phyloP scores from a whole-genome alignment of 2,329 filamentous ascomycete species.

The Paraphoma chrysanthemicola region DNA sequence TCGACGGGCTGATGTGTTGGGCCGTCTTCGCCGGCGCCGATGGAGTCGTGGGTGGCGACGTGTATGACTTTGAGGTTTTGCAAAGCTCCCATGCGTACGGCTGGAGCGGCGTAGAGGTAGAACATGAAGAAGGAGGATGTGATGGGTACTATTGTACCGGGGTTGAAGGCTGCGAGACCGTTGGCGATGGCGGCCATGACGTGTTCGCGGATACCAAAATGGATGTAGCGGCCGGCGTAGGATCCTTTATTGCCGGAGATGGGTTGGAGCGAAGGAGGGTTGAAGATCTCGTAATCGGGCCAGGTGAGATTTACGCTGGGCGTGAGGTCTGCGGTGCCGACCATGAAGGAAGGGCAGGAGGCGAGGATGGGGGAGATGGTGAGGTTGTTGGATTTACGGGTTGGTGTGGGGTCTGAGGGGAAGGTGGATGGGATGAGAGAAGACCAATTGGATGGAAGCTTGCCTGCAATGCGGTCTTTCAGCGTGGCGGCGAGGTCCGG shows the following conservation, averaged over 20 bases:
- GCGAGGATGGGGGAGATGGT: constrained; percentile 65
- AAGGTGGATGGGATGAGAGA: constrained; percentile 59
- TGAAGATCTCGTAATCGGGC: constrained; percentile 58
- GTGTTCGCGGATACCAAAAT: constrained; percentile 48
- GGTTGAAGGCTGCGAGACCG: constrained; percentile 61
- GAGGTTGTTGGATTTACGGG: constrained; percentile 59
- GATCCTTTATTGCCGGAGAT: constrained; percentile 61
- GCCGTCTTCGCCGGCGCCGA: constrained; percentile 60
- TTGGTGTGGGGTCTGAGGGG: constrained; percentile 56
- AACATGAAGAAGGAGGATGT: constrained; percentile 69
- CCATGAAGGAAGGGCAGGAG: constrained; percentile 91
- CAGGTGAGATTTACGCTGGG: constrained; percentile 60
- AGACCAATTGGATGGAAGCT: constrained; percentile 57
- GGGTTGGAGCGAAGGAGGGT: constrained; percentile 40
- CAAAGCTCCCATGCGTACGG: constrained; percentile 66
- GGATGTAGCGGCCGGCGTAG: constrained; percentile 61
- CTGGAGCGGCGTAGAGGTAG: constrained; percentile 58
- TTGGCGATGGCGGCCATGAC: constrained; percentile 52
- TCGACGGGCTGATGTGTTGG: constrained; percentile 69
- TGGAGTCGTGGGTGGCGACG: constrained; percentile 66
- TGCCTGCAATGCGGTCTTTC: constrained; percentile 56
- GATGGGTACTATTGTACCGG: constrained; percentile 61
- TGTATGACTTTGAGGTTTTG: constrained; percentile 64
- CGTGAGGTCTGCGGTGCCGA: constrained; percentile 67
- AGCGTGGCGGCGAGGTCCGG: constrained; percentile 60